Base-by-base conservation (phyloP, 139 green algal genomes). In the Micractinium conductrix region DNA sequence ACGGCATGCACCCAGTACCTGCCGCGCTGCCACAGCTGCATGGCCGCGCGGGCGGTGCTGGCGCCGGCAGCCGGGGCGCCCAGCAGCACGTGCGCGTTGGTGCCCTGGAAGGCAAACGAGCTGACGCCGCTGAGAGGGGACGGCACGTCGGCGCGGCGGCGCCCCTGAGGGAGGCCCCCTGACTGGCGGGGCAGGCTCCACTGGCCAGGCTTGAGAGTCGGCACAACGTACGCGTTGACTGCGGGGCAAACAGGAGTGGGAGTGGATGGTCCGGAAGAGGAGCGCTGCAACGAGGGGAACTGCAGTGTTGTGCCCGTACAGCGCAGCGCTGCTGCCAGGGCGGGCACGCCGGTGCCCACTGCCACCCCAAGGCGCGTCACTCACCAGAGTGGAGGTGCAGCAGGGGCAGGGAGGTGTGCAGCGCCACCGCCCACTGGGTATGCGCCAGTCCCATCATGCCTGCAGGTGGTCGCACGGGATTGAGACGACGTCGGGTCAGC, bases 101-200 rank as follows among this genome's bases (percentile, higher is more conserved):
- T 95, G 60, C 94, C 94, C 82, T 95, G 91, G 89, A 97, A 98
- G 1, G 95, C 95, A 81, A 98, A 98, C 6, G 93, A 93, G 84
- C 93, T 97, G 53, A 94, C 87, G 68, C 93, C 93, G 40, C 38
- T 78, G 58, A 80, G 22, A 6, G n/a, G 26, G 28, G 68, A 6
- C 2, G 50, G 16, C 9, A 28, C 33, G 35, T 0, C 28, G 8
- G 63, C 16, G 26, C 30, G 26, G 42, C 42, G 38, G 70, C 70
- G 26, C 44, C 0, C 71, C 17, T 45, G 24, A 35, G n/a, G 82
- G 67, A 81, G 68, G 40, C 63, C 60, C 28, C 85, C 89, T 1
- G 69, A n/a, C 76, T 90, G 83, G 42, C 89, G 81, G 8, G 80
- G 89, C 37, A 93, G 71, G 74, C 30, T 70, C 86, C 86, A 89